Conservation (phyloP, 768 basidiomycete genomes). For the Xerocomellus amylosporus region DNA sequence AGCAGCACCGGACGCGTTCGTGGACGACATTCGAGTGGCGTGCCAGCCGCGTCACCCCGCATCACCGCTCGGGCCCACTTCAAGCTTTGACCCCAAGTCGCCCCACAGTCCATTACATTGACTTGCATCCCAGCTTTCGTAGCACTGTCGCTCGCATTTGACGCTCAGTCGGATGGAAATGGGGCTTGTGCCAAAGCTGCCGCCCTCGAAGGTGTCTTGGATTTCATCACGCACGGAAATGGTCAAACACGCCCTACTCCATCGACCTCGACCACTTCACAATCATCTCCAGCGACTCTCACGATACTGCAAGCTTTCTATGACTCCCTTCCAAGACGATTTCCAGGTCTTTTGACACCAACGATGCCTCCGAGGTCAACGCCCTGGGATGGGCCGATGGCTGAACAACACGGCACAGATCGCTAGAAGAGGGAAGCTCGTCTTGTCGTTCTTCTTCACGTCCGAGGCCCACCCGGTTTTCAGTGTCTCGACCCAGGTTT, state of each 20-base stretch:
- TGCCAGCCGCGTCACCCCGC: conserved; percentile 46
- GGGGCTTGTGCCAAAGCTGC: conserved; percentile 54
- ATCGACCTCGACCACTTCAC: conserved; percentile 3
- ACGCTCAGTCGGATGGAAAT: conserved; percentile 54
- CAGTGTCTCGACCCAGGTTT: conserved; percentile 25
- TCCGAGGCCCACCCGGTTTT: conserved; percentile 45
- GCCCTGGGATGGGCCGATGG: conserved; percentile 51
- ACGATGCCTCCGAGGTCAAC: conserved; percentile 50
- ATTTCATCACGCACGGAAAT: conserved; percentile 56
- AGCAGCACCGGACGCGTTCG: conserved; percentile 3
- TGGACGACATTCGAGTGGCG: conserved; percentile 54
- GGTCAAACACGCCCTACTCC: conserved; percentile 39
- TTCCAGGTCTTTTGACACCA: conserved; percentile 49
- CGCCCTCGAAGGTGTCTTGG: conserved; percentile 49
- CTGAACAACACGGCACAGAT: conserved; percentile 50
- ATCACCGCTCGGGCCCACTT: conserved; percentile 46
- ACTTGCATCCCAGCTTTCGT: too few relatives aligned
- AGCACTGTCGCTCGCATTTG: too few relatives aligned
- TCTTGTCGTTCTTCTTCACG: conserved; percentile 43
- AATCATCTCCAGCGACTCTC: neutral
- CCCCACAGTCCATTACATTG: too few relatives aligned
- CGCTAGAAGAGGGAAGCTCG: conserved; percentile 48
- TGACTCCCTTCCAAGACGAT: conserved; percentile 63
- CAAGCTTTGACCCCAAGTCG: conserved; percentile 43
- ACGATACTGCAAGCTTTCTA: conserved; percentile 52